A percentile compares a stretch with the other conserved stretches of the same genome.
Conservation (phyloP, 2,329 filamentous ascomycete species). For the Laburnicola sp. region DNA sequence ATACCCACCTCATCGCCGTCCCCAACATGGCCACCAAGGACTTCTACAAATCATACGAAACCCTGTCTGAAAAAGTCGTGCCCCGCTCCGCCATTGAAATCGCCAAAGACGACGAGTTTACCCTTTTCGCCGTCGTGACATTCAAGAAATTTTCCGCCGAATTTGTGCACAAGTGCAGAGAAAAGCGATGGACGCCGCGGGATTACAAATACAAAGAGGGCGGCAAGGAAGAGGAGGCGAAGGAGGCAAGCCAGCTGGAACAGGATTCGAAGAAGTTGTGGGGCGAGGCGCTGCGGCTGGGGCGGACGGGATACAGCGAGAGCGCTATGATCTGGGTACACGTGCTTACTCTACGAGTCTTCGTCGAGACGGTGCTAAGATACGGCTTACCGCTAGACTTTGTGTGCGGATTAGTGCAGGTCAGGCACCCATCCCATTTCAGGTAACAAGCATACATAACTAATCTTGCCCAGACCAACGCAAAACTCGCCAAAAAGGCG, state of each 20-base stretch:
- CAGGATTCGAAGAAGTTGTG: constrained; percentile 89
- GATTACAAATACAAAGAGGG: constrained; percentile 94
- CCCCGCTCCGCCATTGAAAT: constrained; percentile 82
- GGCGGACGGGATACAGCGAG: constrained; percentile 92
- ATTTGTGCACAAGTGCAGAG: constrained; percentile 88
- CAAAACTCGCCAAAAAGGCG: constrained; percentile 79
- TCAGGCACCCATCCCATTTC: constrained; percentile 41
- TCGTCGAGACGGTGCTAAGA: constrained; percentile 95
- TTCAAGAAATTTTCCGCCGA: constrained; percentile 91
- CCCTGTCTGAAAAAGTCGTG: constrained; percentile 85
- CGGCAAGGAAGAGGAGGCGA: constrained; percentile 83
- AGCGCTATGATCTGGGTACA: constrained; percentile 96
- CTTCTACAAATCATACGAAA: constrained; percentile 87
- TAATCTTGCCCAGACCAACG: constrained; percentile 66
- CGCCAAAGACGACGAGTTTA: constrained; percentile 85
- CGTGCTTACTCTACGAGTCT: constrained; percentile 85
- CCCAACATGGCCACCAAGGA: constrained; percentile 81
- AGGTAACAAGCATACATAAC: neutral
- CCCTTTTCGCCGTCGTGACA: constrained; percentile 81
- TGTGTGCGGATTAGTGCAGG: constrained; percentile 81
- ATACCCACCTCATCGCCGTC: constrained; percentile 91
- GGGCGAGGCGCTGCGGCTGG: constrained; percentile 85
- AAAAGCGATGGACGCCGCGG: constrained; percentile 91
- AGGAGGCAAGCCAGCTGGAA: constrained; percentile 78
- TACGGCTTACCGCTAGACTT: constrained; percentile 93